Base-by-base conservation (phyloP, 345 rosid species). In the Streptanthus diversifolius region DNA sequence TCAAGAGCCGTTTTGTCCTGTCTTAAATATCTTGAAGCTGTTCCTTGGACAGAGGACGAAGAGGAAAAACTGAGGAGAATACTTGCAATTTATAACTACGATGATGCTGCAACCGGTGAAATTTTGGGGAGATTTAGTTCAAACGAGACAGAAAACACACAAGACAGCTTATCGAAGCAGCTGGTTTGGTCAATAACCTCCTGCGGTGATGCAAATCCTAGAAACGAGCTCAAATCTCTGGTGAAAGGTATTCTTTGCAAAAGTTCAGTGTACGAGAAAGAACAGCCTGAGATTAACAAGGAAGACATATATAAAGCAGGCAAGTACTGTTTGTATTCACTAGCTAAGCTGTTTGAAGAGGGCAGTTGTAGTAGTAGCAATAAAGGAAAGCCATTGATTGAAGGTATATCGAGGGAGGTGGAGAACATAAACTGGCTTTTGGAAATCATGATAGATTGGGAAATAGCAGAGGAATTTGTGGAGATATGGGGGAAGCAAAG, bases 31-130 rank as follows among this genome's bases (percentile, higher is more conserved):
- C 84, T 93, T 39, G 97, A 89, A 79, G 95, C 83, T 76, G 95
- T 93, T 84, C 98, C 96, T 10, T 93, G 98, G 96, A 85, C 95
- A 2, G 98, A 93, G 80, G 97, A 89, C 27, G 98, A 93, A 83
- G 98, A 89, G 83, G 93, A 93, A 73, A 93, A 87, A 66, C 63
- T 91, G 70, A 84, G 95, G 78, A 76, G 69, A 70, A 43, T 93
- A 37, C 79, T 93, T 74, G 62, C 82, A 15, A 73, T 81, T 63
- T 76, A 81, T 64, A 83, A 77, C 49, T 93, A 91, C 29, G 93
- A 86, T 27, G 83, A 79, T 45, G 78, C 77, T 67, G 83, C 87
- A 32, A 72, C 82, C n/a, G 68, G 69, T 32, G 95, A 91, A 36
- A 91, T 91, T 69, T 70, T 85, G 63, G 87, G 83, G 5, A 91